Base-by-base conservation (phyloP, 129 eudicot species). In the Pulicaria dysenterica region DNA sequence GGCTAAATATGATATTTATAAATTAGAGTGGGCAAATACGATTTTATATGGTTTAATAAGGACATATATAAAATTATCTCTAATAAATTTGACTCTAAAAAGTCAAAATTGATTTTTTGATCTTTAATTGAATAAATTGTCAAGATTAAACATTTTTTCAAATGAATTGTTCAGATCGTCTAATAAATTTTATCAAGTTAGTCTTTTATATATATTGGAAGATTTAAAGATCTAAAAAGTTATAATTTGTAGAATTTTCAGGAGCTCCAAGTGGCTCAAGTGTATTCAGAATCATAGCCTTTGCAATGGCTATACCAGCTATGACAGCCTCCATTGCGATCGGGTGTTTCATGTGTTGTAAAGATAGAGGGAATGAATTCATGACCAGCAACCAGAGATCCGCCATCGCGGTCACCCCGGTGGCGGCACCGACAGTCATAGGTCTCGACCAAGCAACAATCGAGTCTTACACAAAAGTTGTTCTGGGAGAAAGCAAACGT, bases 371-470 rank as follows among this genome's bases (percentile, higher is more conserved):
- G 5, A 3, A 17, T 7, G 10, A 45, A n/a, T 5, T 49, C 14
- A n/a, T 17, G 5, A 40, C 31, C 57, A 59, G 40, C 45, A 69
- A 15, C 47, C 38, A 47, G 2, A 79, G 59, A 64, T 42, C 36
- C 50, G 43, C 70, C 34, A 13, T 6, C 0, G 45, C 81, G 2
- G 64, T 75, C 4, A 48, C 72, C 15, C 84, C 81, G 19, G 80
- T 4, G 34, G 15, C 62, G 14, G 48, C 60, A 13, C 5, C 81
- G 5, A 50, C 6, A 3, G 24, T 19, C 0, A 8, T 55, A 6
- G 92, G 95, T 42, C 91, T 88, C 1, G 92, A 91, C 19, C 83
- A 81, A 24, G 71, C 81, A 36, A 88, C 88, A 7, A 91, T 91
- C 17, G 92, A 85, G 74, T 83, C 95, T 1, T 91, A 86, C 82